Base-by-base conservation (phyloP, 1,139 yeast species). In the Pneumocystis wakefieldiae region DNA sequence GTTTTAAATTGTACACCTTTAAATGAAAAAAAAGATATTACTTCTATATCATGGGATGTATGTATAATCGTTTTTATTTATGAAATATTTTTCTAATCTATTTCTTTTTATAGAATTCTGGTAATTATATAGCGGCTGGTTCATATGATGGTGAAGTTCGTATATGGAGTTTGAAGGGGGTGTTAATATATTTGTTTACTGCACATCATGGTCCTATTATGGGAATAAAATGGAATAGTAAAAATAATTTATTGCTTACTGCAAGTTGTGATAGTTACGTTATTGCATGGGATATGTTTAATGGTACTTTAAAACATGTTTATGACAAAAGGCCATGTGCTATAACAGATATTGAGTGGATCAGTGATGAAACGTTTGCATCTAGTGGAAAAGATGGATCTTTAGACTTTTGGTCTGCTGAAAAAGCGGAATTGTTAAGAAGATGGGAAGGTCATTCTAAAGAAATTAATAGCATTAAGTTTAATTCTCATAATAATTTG, bases 301-400 rank as follows among this genome's bases (percentile, higher is more conserved):
- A 80, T 1, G 85, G 85, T 0, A 77, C 77, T 32, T 76, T 81
- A 2, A 68, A 78, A 12, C 81, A 79, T 62, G 77, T 77, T 66
- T 74, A 41, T 24, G 55, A 78, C 62, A 80, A 79, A 64, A 67
- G 42, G 36, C 57, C 61, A 28, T 42, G 65, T 35, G 64, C 67
- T 17, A 84, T 85, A 2, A 75, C 81, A 1, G 85, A 82, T 69
- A 78, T 83, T 2, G 82, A 84, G 67, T 90, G 96, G 96, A 76
- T 89, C 28, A 86, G 83, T 68, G 82, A 81, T 55, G 75, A 77
- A 65, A 86, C 84, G 67, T 87, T 87, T 72, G 89, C 91, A 1
- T 75, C 86, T 15, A 82, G 95, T 0, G 85, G 87, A 0, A 73
- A 77, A 5, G 78, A 78, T 60, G 80, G 83, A 57, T 70, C 82